Evolutionary conservation across 164 flowering plant genomes (phyloP).

Genomic region (Umbellularia californica): DNA sequence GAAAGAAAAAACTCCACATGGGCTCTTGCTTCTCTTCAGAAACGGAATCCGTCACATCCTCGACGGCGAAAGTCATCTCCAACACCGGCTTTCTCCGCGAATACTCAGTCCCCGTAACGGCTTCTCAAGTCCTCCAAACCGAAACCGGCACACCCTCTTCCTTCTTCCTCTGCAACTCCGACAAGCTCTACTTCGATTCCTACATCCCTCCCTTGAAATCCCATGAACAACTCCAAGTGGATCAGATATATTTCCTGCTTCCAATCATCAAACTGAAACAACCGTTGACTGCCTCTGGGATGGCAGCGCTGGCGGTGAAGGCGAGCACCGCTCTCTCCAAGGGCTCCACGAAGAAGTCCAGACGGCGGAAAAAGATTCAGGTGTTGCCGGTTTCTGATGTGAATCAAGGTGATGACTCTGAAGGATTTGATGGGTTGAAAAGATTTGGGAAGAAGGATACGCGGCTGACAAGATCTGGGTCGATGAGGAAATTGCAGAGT

Average conservation of each 20-base stretch:
- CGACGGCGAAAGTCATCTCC: constrained; percentile 30
- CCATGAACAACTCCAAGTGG: constrained; percentile 22
- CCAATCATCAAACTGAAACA: constrained; percentile 29
- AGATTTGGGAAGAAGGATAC: background rate
- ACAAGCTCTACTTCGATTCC: constrained; percentile 38
- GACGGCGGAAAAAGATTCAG: background rate
- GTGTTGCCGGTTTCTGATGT: constrained; percentile 11
- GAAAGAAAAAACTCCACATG: constrained; percentile 3
- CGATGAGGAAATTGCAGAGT: constrained; percentile 38
- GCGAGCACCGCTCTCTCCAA: constrained; percentile 37
- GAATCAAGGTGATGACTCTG: background rate
- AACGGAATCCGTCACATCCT: background rate
- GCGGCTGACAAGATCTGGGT: constrained; percentile 20
- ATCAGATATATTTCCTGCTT: constrained; percentile 53
- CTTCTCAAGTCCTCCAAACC: constrained; percentile 21
- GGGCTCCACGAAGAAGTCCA: background rate
- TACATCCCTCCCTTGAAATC: constrained; percentile 35
- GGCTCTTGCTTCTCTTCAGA: constrained; percentile 25
- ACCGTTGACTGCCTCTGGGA: constrained; percentile 42
- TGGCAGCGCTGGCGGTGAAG: constrained; percentile 65
- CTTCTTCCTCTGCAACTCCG: constrained; percentile 48
- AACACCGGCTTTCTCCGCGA: constrained; percentile 32
- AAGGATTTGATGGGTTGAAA: background rate
- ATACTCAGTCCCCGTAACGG: constrained; percentile 28
- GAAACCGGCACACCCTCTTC: background rate